phyloP scores from a whole-genome alignment of 495 filamentous ascomycete species.

The Platismatia glauca region DNA sequence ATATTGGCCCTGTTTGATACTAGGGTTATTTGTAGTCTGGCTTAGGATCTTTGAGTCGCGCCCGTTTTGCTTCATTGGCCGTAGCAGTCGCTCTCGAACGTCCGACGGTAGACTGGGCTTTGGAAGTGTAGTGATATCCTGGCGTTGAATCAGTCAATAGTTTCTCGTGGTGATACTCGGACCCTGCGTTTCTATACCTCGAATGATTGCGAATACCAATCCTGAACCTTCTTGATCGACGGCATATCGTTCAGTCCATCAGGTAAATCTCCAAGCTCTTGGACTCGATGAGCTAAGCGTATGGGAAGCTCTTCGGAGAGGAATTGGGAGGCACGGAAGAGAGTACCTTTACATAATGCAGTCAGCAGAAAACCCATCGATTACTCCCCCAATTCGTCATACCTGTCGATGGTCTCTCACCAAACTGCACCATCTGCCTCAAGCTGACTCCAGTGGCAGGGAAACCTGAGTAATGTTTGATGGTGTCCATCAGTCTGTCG shows the following conservation, averaged over 20 bases:
- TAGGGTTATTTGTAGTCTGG: conserved; percentile 81
- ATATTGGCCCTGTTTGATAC: conserved; percentile 80
- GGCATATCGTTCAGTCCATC: conserved; percentile 98
- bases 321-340: conserved; percentile 97
- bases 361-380: neutral
- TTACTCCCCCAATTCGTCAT: conserved; percentile 3
- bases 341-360: conserved; percentile 53
- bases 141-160: conserved; percentile 18
- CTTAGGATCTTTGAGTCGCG: conserved; percentile 57
- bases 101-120: conserved; percentile 68
- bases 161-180: neutral
- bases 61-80: conserved; percentile 55
- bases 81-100: conserved; percentile 67
- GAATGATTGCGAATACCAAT: conserved; percentile 99
- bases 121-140: conserved; percentile 77
- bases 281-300: conserved; percentile 88
- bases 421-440: conserved; percentile 98
- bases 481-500: conserved; percentile 90
- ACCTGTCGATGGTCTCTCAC: conserved; percentile 83
- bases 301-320: conserved; percentile 97
- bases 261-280: conserved; percentile 84
- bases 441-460: conserved; percentile 94
- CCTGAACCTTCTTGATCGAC: conserved; percentile 85
- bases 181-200: conserved; percentile 53
- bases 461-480: conserved; percentile 96